Evolutionary conservation across 1,284 basidiomycete genomes (phyloP).

Genomic region (Ustilago tritici): DNA sequence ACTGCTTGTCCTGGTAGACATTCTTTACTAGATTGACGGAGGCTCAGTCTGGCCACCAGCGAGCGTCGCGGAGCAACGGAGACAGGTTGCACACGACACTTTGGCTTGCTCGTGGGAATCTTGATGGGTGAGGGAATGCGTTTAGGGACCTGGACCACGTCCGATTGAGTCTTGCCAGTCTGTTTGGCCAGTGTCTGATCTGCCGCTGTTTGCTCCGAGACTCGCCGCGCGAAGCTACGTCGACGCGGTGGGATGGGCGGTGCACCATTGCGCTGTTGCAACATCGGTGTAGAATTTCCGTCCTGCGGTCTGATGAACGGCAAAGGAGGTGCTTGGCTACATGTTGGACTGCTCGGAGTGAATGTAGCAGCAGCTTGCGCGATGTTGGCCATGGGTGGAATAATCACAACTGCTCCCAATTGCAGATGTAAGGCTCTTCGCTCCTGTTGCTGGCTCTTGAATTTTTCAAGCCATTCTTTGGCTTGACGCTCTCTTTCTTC

Average conservation of each 20-base stretch:
- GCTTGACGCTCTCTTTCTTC: constrained; percentile 27
- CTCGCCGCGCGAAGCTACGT: constrained; percentile 23
- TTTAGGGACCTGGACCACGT: neutral
- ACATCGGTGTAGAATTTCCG: neutral
- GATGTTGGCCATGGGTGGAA: constrained; percentile 22
- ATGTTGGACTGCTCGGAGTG: constrained; percentile 14
- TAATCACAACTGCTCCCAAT: constrained; percentile 11
- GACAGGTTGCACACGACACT: neutral
- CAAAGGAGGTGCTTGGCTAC: neutral
- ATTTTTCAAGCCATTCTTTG: constrained; percentile 18
- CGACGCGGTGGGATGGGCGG: constrained; percentile 32
- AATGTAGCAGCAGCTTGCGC: constrained; percentile 24
- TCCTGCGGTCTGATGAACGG: neutral
- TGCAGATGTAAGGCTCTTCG: constrained; percentile 12
- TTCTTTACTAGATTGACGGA: constrained; percentile 21
- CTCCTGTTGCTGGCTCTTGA: constrained; percentile 23
- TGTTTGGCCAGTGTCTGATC: neutral
- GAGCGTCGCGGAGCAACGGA: constrained; percentile 12
- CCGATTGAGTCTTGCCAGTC: neutral
- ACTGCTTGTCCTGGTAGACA: neutral
- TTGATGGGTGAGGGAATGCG: constrained; percentile 9
- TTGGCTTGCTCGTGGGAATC: neutral
- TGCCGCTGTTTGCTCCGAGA: neutral
- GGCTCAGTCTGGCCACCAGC: constrained; percentile 29
- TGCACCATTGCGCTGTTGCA: neutral